Conservation (phyloP, 2,329 filamentous ascomycete genomes). For the Epicoccum nigrum region DNA sequence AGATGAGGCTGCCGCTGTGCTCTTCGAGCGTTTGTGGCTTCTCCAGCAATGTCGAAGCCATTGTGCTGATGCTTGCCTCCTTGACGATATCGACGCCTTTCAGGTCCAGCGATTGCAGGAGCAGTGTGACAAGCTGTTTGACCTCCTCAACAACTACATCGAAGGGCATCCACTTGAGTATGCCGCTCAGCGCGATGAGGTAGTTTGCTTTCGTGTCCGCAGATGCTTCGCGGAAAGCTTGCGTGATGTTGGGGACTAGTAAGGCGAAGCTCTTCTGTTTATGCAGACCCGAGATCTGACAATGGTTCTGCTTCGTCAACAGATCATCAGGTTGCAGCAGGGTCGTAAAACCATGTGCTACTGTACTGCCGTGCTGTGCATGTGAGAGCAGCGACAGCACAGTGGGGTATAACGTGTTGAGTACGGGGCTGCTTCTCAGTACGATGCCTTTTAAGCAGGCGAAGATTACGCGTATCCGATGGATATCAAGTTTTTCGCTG, state of each 20-base stretch:
- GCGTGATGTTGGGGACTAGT: conserved; percentile 62
- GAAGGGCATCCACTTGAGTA: conserved; percentile 65
- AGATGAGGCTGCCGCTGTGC: conserved; percentile 63
- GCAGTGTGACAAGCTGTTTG: conserved; percentile 61
- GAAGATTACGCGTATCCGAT: conserved; percentile 62
- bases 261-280: conserved; percentile 69
- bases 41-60: conserved; percentile 64
- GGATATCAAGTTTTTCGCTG: conserved; percentile 41
- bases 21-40: conserved; percentile 60
- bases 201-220: conserved; percentile 62
- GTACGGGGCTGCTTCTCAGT: conserved; percentile 58
- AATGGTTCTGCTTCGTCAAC: conserved; percentile 65
- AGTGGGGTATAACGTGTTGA: conserved; percentile 50
- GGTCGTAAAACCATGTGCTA: conserved; percentile 64
- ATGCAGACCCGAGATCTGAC: conserved; percentile 65
- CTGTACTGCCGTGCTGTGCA: conserved; percentile 55
- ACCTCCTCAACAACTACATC: conserved; percentile 65
- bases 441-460: conserved; percentile 66
- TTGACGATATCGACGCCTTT: conserved; percentile 60
- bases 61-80: conserved; percentile 64
- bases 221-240: conserved; percentile 56
- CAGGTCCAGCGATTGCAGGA: conserved; percentile 68
- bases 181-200: conserved; percentile 66
- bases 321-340: conserved; percentile 67
- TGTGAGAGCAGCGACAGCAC: conserved; percentile 60